phyloP scores from a whole-genome alignment of 1,284 basidiomycete genomes.

The Fomitopsis betulina region DNA sequence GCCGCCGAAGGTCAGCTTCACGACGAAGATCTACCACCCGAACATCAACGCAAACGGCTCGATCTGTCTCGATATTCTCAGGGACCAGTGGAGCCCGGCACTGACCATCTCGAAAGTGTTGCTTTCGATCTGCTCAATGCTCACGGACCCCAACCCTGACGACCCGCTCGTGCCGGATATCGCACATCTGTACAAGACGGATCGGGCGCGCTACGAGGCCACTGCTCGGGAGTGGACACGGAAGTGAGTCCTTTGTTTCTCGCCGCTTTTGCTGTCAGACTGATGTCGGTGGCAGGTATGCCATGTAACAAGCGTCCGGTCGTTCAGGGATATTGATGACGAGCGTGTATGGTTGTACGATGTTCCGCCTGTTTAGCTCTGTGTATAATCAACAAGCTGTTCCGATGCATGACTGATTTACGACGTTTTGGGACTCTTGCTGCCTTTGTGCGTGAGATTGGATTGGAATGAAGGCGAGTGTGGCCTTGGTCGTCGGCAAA shows the following conservation, averaged over 20 bases:
- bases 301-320: conserved; percentile 41
- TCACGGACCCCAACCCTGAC: conserved; percentile 96
- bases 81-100: conserved; percentile 98
- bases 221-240: conserved; percentile 97
- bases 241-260: conserved; percentile 59
- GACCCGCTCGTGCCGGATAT: conserved; percentile 85
- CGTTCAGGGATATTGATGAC: conserved; percentile 14
- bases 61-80: conserved; percentile 96
- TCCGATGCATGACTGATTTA: neutral
- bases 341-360: conserved; percentile 23
- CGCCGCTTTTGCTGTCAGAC: conserved; percentile 12
- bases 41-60: conserved; percentile 98
- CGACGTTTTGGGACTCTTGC: neutral
- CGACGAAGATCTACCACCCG: conserved; percentile 96
- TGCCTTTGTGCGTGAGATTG: too few species aligned
- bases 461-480: neutral
- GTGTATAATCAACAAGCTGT: conserved; percentile 4
- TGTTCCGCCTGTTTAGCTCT: conserved; percentile 10
- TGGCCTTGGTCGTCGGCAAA: too few species aligned
- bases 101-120: conserved; percentile 98
- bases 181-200: conserved; percentile 93
- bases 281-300: conserved; percentile 41
- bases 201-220: conserved; percentile 89
- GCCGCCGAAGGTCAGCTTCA: conserved; percentile 99
- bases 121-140: conserved; percentile 94